Conservation (phyloP, 2,329 filamentous ascomycete species). For the Apiospora kogelbergensis region DNA sequence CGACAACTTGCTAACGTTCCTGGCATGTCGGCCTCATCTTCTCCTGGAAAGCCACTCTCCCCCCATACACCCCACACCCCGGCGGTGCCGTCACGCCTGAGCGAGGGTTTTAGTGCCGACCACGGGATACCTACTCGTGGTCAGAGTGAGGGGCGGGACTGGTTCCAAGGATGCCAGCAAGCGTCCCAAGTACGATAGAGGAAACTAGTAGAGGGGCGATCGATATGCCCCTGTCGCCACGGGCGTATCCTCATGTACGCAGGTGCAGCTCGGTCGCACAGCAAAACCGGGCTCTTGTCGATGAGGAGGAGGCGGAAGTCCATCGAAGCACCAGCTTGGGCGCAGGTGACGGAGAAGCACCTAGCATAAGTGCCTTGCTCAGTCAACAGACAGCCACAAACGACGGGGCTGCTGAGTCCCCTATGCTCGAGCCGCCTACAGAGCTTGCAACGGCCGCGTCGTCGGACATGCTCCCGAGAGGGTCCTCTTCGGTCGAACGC, state of each 20-base stretch:
- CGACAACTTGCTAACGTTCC: slow-evolving; percentile 59
- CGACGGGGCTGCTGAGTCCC: slow-evolving; percentile 33
- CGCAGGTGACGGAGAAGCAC: slow-evolving; percentile 62
- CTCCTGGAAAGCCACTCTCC: slow-evolving; percentile 85
- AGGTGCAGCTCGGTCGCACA: slow-evolving; percentile 71
- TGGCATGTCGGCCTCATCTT: slow-evolving; percentile 81
- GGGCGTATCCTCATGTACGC: slow-evolving; percentile 54
- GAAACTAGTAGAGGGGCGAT: slow-evolving; percentile 63
- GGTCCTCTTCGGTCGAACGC: slow-evolving; percentile 35
- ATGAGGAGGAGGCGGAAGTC: slow-evolving; percentile 62
- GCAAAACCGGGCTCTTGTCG: slow-evolving; percentile 52
- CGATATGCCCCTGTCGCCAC: slow-evolving; percentile 71
- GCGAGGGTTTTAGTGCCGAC: slow-evolving; percentile 82
- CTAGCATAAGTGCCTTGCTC: slow-evolving; percentile 64
- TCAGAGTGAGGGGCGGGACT: slow-evolving; percentile 25
- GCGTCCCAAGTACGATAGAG: slow-evolving; percentile 41
- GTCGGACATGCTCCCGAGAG: slow-evolving; percentile 39
- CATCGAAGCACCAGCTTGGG: slow-evolving; percentile 69
- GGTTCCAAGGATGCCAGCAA: slow-evolving; percentile 36
- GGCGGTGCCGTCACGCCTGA: slow-evolving; percentile 89
- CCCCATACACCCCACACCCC: slow-evolving; percentile 91
- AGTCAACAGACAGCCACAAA: slow-evolving; percentile 43
- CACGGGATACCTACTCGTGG: slow-evolving; percentile 42
- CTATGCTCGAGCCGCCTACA: slow-evolving; percentile 41
- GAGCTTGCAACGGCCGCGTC: slow-evolving; percentile 40